A percentile compares a stretch with the other conserved stretches of the same genome.
phyloP scores from a whole-genome alignment of 345 rosid species.

The Rhodamnia argentea region DNA sequence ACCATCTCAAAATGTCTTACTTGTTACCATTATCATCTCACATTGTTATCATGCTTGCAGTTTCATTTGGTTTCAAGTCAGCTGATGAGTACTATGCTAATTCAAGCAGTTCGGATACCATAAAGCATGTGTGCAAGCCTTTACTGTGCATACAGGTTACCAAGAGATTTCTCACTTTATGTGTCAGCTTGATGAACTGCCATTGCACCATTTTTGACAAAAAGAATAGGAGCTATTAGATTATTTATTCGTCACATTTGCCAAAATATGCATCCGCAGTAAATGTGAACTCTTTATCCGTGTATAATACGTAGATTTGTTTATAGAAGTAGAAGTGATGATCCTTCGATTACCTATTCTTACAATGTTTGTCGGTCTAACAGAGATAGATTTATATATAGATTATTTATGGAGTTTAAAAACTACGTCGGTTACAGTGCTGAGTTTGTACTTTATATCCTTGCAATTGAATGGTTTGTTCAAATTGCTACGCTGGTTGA shows the following conservation, averaged over 20 bases:
- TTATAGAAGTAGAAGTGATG: neutral
- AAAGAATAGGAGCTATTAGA: neutral
- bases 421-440: neutral
- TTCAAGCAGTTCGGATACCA: slow-evolving; percentile 72
- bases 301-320: neutral
- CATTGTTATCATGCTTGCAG: slow-evolving; percentile 22
- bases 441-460: neutral
- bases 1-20: neutral
- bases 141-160: slow-evolving; percentile 89
- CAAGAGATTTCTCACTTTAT: neutral
- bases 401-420: neutral
- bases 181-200: neutral
- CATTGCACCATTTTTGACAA: neutral
- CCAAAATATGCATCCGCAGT: neutral
- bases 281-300: neutral
- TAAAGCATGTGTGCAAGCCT: slow-evolving; percentile 52
- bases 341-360: neutral
- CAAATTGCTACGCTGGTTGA: neutral
- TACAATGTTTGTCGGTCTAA: neutral
- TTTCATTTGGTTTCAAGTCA: slow-evolving; percentile 86
- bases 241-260: neutral
- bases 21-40: neutral
- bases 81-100: slow-evolving; percentile 82
- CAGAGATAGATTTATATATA: neutral
- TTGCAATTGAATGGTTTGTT: neutral